Conservation (phyloP, 345 rosid genomes). For the Mallotus nudiflorus region DNA sequence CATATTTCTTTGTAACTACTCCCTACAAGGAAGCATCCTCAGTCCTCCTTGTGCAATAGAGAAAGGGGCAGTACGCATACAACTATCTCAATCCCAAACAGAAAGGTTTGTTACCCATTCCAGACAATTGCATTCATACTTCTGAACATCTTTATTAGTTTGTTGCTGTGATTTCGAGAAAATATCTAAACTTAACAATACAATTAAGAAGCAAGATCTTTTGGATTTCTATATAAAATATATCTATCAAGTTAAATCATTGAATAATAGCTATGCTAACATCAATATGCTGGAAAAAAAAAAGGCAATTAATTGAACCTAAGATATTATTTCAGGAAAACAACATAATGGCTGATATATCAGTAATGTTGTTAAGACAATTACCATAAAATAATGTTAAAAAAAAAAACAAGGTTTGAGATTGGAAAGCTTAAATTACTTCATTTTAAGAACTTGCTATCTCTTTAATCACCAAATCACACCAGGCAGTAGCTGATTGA, state of each 20-base stretch:
- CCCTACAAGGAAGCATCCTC: background rate
- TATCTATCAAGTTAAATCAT: background rate
- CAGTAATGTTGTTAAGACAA: background rate
- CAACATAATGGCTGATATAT: background rate
- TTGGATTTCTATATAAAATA: background rate
- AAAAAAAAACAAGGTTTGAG: background rate
- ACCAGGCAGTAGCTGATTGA: background rate
- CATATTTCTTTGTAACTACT: background rate
- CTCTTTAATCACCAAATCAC: background rate
- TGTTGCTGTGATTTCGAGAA: background rate
- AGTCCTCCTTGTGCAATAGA: too few relatives aligned
- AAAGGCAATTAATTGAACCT: background rate
- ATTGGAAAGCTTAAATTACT: background rate
- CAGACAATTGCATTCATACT: background rate
- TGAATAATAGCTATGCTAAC: background rate
- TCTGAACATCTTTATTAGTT: background rate
- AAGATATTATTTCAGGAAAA: background rate
- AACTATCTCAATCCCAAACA: too few relatives aligned
- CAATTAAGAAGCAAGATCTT: background rate
- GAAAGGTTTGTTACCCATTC: too few relatives aligned
- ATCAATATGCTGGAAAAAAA: background rate
- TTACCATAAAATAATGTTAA: background rate
- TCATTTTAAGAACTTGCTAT: conserved; percentile 16
- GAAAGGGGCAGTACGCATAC: too few relatives aligned
- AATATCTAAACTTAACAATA: background rate